Percentiles rank a stretch among this genome's conserved stretches.
phyloP scores from a whole-genome alignment of 2,329 filamentous ascomycete species.

The Stachybotrys chlorohalonatus region DNA sequence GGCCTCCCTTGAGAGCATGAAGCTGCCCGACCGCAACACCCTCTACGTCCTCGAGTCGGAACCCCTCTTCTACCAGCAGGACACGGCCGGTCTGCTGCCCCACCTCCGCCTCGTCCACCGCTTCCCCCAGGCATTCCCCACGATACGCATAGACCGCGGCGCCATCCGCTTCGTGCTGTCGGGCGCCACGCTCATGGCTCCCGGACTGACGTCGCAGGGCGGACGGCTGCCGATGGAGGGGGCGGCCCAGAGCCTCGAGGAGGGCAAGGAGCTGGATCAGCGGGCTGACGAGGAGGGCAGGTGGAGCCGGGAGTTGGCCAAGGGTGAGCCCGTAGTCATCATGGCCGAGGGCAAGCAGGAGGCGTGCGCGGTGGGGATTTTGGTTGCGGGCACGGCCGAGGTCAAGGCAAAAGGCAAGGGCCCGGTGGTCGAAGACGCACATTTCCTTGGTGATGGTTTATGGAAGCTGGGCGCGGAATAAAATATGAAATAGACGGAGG shows the following conservation, averaged over 20 bases:
- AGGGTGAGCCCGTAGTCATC: conserved; percentile 79
- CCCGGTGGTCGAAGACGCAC: conserved; percentile 83
- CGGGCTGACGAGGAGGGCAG: conserved; percentile 37
- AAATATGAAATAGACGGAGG: background rate
- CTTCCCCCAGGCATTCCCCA: conserved; percentile 77
- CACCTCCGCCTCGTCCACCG: conserved; percentile 85
- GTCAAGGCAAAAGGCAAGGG: conserved; percentile 94
- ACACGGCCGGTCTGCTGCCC: conserved; percentile 66
- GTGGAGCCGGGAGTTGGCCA: conserved; percentile 60
- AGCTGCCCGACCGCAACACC: conserved; percentile 82
- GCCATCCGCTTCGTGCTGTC: conserved; percentile 94
- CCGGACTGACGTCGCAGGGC: conserved; percentile 76
- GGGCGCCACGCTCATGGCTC: conserved; percentile 92
- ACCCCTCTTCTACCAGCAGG: conserved; percentile 88
- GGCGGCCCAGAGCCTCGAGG: conserved; percentile 18
- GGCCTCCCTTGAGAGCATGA: conserved; percentile 78
- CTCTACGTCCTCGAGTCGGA: conserved; percentile 74
- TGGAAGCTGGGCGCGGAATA: conserved; percentile 62
- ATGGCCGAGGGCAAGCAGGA: conserved; percentile 90
- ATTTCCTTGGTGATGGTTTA: conserved; percentile 88
- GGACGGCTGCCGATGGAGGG: conserved; percentile 62
- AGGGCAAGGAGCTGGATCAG: conserved; percentile 34
- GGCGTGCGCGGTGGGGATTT: conserved; percentile 76
- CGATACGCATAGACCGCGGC: conserved; percentile 84
- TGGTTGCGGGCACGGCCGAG: conserved; percentile 81